phyloP scores from a whole-genome alignment of 1,139 yeast genomes.

The Yamadazyma kanchanaburiensis region DNA sequence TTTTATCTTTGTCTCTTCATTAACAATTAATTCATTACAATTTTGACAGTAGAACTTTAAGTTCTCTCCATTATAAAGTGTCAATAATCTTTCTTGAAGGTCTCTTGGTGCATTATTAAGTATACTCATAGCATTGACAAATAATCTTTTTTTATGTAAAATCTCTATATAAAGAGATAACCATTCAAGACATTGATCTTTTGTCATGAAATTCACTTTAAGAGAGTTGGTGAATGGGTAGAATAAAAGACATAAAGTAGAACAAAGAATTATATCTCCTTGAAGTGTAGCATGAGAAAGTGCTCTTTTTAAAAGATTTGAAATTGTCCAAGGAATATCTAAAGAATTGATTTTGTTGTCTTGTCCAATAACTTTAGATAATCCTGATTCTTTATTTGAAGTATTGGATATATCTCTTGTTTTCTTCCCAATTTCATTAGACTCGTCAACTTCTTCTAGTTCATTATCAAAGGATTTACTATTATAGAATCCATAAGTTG shows the following conservation, averaged over 20 bases:
- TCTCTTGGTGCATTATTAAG: slow-evolving; percentile 43
- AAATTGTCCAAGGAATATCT: slow-evolving; percentile 29
- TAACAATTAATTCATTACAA: slow-evolving; percentile 62
- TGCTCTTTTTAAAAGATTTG: slow-evolving; percentile 36
- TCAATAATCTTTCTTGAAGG: slow-evolving; percentile 24
- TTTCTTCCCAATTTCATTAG: no score
- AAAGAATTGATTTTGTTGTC: slow-evolving; percentile 2
- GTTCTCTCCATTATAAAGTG: slow-evolving; percentile 10
- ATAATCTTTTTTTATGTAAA: slow-evolving; percentile 50
- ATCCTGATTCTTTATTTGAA: slow-evolving; percentile 19
- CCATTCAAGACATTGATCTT: slow-evolving; percentile 48
- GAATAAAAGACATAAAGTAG: slow-evolving; percentile 59
- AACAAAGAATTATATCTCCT: slow-evolving; percentile 65
- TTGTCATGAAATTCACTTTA: slow-evolving; percentile 16
- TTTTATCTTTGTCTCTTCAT: slow-evolving; percentile 51
- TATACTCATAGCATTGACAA: slow-evolving; percentile 57
- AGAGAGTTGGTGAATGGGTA: slow-evolving; percentile 20
- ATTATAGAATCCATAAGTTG: slow-evolving; percentile 15
- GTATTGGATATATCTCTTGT: no score
- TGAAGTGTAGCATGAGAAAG: slow-evolving; percentile 54
- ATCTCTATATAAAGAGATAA: slow-evolving; percentile 55
- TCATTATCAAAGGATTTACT: slow-evolving; percentile 10
- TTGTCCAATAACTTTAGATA: slow-evolving; percentile 29
- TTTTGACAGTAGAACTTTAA: slow-evolving; percentile 55
- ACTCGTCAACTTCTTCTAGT: slow-evolving; percentile 13